phyloP scores from a whole-genome alignment of 192 early-diverging fungal genomes.

The Backusella australiensis region DNA sequence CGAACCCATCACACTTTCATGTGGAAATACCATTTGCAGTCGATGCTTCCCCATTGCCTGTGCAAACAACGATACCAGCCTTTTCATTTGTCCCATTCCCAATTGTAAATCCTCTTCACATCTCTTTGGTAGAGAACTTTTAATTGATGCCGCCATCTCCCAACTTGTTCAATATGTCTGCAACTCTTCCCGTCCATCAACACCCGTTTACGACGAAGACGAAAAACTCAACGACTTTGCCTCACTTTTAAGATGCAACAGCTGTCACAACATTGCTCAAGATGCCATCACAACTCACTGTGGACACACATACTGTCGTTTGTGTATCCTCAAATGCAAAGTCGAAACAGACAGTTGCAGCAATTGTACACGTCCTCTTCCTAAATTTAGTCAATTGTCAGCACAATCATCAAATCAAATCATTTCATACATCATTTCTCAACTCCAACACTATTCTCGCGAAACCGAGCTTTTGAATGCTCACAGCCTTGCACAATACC shows the following conservation, averaged over 20 bases:
- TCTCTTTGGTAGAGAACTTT: slow-evolving; percentile 3
- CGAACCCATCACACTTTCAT: slow-evolving; percentile 13
- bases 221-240: not conserved
- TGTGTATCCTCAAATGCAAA: slow-evolving; percentile 4
- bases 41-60: not conserved
- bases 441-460: not conserved
- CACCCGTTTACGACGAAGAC: not conserved
- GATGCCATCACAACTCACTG: slow-evolving; percentile 11
- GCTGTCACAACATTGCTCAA: not conserved
- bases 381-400: not conserved
- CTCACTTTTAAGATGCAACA: not conserved
- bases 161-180: not conserved
- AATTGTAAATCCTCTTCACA: slow-evolving; percentile 2
- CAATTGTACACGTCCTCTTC: slow-evolving; percentile 1
- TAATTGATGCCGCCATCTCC: not conserved
- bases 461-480: not conserved
- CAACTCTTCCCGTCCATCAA: not conserved
- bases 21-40: slow-evolving; percentile 10
- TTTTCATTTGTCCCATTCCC: not conserved
- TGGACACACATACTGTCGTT: slow-evolving; percentile 10
- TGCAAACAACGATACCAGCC: not conserved
- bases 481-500: not conserved
- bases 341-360: not conserved
- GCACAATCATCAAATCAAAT: not conserved
- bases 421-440: not conserved